Evolutionary conservation across 1,139 yeast genomes (phyloP), one percentile per base, ranked within the genome.

Genomic region (Meyerozyma smithsonii): DNA sequence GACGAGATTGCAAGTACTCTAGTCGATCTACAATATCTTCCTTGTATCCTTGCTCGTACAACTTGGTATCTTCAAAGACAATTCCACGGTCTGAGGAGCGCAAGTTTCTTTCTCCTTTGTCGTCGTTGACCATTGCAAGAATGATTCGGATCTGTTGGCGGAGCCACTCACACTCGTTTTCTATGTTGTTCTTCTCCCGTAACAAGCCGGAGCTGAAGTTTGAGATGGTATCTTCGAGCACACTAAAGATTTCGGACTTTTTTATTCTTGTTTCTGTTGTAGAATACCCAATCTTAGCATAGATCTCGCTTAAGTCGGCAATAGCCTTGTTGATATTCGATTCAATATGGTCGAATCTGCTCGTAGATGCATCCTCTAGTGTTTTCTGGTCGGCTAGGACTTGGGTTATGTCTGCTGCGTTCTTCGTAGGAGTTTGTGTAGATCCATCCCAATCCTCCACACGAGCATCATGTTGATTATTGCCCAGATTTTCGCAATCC

Each of bases 111-210:
- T 55, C 61, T 0, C 75, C 75, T 11, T 48, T 48, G 19, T 42
- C 45, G 41, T 72, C 77, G 42, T 68, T 60, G 3, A 69, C 51
- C 66, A 71, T 67, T 3, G 72, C 67, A 20, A 70, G 51, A 3
- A 71, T 67, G 5, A 69, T 55, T 35, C 61, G 52, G 21, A 70
- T 63, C 44, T 71, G 76, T 46, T 71, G 74, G 38, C 74, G 50
- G 40, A 71, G 54, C 76, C 77, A 71, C 39, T 69, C 74, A 51
- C 75, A 69, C 46, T 72, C 77, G 42, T 62, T 66, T 39, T 63
- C 69, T 3, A 71, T 66, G 42, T 54, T 64, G 26, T 46, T 55
- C 51, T 64, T 67, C 45, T 72, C 75, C 43, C 74, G 54, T 33
- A 58, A 59, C 16, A 70, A 51, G 34, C 47, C 61, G 21, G 47